phyloP scores from a whole-genome alignment of 2,329 filamentous ascomycete species.

The Diaporthe longicolla region DNA sequence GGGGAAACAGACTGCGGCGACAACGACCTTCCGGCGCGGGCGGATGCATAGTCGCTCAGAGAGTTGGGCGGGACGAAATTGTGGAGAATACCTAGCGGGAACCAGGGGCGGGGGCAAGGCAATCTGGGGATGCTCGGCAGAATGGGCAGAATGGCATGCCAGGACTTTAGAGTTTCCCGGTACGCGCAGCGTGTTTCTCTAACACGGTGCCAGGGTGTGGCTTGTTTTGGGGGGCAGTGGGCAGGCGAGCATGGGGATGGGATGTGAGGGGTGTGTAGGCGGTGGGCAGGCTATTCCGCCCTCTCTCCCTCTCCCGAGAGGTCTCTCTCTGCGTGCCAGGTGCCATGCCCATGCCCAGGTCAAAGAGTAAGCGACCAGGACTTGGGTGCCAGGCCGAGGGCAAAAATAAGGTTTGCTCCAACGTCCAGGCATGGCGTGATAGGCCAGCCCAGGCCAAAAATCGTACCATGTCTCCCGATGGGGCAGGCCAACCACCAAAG shows the following conservation, averaged over 20 bases:
- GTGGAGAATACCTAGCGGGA: constrained; percentile 29
- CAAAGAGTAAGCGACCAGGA: background rate
- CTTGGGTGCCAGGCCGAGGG: constrained; percentile 18
- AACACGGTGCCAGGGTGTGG: background rate
- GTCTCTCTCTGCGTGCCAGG: too few relatives aligned
- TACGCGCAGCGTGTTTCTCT: constrained; percentile 23
- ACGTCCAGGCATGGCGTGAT: background rate
- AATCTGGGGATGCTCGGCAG: constrained; percentile 33
- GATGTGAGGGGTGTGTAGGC: too few relatives aligned
- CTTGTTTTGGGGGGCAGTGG: background rate
- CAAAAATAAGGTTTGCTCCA: constrained; percentile 15
- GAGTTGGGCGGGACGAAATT: constrained; percentile 31
- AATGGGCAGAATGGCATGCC: constrained; percentile 26
- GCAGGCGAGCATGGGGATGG: background rate
- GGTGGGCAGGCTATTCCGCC: background rate
- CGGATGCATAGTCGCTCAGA: constrained; percentile 29
- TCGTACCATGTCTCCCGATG: constrained; percentile 27
- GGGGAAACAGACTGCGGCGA: constrained; percentile 29
- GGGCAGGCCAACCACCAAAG: constrained; percentile 23
- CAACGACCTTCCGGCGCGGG: constrained; percentile 24
- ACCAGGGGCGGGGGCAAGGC: constrained; percentile 24
- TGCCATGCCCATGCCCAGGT: background rate
- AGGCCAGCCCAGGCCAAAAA: constrained; percentile 24
- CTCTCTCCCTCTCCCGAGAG: too few relatives aligned
- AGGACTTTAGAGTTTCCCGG: constrained; percentile 26